Percentiles rank a stretch among this genome's conserved stretches.
These are phyloP conservation scores for Xylaria polymorpha DNA, from an alignment of 2,329 filamentous ascomycete species.

Conservation along the genomic window DNA sequence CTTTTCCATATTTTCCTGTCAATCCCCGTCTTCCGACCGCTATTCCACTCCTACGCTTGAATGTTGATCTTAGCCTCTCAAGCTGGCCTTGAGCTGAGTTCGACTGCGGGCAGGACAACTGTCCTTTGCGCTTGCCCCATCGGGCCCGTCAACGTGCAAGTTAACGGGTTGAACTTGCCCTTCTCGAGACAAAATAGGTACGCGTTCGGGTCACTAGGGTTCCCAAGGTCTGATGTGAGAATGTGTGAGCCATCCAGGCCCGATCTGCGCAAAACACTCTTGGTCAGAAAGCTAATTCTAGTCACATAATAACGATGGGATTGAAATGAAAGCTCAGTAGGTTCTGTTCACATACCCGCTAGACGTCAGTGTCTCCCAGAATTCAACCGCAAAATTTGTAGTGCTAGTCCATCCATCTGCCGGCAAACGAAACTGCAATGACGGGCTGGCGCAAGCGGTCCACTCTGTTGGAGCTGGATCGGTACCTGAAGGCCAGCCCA, in stretches of 20 bases:
- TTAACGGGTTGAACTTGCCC: slow-evolving; percentile 46
- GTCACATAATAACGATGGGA: not conserved
- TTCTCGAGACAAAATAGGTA: slow-evolving; percentile 45
- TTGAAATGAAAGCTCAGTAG: not conserved
- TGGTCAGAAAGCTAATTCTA: slow-evolving; percentile 32
- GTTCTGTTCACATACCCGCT: slow-evolving; percentile 41
- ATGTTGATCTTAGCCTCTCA: slow-evolving; percentile 22
- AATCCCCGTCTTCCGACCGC: not conserved
- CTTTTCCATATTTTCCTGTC: not conserved
- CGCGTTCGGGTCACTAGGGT: slow-evolving; percentile 40
- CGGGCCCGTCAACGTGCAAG: slow-evolving; percentile 42
- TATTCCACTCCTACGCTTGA: not conserved
- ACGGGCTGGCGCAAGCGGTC: slow-evolving; percentile 39
- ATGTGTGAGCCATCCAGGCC: slow-evolving; percentile 41
- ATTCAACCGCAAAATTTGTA: slow-evolving; percentile 42
- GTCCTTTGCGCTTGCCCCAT: slow-evolving; percentile 25
- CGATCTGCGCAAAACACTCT: slow-evolving; percentile 27
- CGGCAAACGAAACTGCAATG: slow-evolving; percentile 42
- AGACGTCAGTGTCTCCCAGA: slow-evolving; percentile 37
- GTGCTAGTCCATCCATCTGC: slow-evolving; percentile 41
- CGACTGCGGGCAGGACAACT: slow-evolving; percentile 38
- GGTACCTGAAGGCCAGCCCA: slow-evolving; percentile 39
- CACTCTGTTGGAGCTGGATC: slow-evolving; percentile 41
- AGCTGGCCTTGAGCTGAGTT: slow-evolving; percentile 36
- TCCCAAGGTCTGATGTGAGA: slow-evolving; percentile 36